Evolutionary conservation across 179 eudicot species (phyloP), one percentile per base, ranked within the genome.

Genomic region (Spinacia oleracea): DNA sequence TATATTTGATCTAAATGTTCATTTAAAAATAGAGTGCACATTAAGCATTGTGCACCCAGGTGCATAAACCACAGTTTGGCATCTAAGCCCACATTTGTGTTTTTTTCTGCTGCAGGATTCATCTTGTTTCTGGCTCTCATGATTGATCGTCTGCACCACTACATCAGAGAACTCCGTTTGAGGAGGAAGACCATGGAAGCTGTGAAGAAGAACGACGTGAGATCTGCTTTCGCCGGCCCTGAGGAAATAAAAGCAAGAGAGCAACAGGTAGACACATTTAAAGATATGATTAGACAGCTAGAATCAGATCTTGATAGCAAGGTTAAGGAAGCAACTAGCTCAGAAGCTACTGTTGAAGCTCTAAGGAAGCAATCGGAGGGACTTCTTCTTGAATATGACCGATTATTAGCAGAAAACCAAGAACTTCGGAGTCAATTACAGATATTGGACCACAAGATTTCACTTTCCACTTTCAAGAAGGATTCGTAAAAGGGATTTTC

Each of bases 351-450:
- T 32, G 83, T 82, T 46, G 70, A 75, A 62, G 87, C 86, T 59
- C 87, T 89, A 45, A 80, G 73, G 76, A 83, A 77, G 86, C 88
- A 88, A 79, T 75, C 86, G 45, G 89, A 89, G 74, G 87, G 86
- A 14, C 75, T 87, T 25, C 83, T 83, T 29, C 62, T 86, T 27
- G 88, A 88, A 72, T 86, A 86, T 78, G 89, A 87, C 58, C 88
- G 85, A 21, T 63, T 83, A 86, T 80, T 84, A 1, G 90, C 86
- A 32, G 87, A 89, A 80, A 89, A 89, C 72, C 83, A 88, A 78
- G 83, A 64, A 74, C 84, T 87, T 50, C 84, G 80, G 23, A 35
- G 60, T 65, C 84, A 80, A 23, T 59, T 83, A 76, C 92, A 91
- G 70, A 80, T 80, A 1, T 14, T 84, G 69, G 90, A 92, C 59